Evolutionary conservation across 2,329 filamentous ascomycete genomes (phyloP), one percentile per base, ranked within the genome.

Genomic region (Fusarium paranaense): DNA sequence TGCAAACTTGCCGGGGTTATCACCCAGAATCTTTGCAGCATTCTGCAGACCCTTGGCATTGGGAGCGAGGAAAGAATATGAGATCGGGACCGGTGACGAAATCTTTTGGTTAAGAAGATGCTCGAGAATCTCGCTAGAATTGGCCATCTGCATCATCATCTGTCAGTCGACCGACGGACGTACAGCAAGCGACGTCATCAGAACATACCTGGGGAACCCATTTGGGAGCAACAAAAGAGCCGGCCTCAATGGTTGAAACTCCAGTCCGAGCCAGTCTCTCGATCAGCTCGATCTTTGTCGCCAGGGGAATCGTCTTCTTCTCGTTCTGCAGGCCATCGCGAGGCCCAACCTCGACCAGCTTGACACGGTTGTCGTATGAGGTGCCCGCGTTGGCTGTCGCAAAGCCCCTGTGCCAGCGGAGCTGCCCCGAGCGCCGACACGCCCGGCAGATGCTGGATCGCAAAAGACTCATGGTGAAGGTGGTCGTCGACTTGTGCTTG

Each of bases 251-350:
- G 4, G 91, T 91, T 7, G 85, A 85, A 47, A 97, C 81, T 0
- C 94, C 94, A 1, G 93, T 93, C 72, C 85, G 84, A 37, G 91
- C 90, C 70, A 97, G 85, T 69, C 90, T 86, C 75, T 92, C 88
- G 42, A 97, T 93, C 62, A 97, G 83, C 75, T 95, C 90, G 64
- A 96, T 89, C 82, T 97, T 97, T 3, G 91, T 95, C 8, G 87
- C 86, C 13, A 94, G 85, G 0, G 93, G 86, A 72, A 97, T 92
- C 32, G 87, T 87, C 72, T 86, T 89, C 83, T 93, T 93, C 85
- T 97, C 93, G 80, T 97, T 97, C 81, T 97, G 94, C 62, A 97
- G 84, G n/a, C 94, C 94, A 85, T 97, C 94, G 74, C 94, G 88
- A 37, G 94, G 94, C 10, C 94, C 94, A 71, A 97, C 94, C 85